Evolutionary conservation across 148 eudicot genomes (phyloP).

Genomic region (Nepenthes gracilis): DNA sequence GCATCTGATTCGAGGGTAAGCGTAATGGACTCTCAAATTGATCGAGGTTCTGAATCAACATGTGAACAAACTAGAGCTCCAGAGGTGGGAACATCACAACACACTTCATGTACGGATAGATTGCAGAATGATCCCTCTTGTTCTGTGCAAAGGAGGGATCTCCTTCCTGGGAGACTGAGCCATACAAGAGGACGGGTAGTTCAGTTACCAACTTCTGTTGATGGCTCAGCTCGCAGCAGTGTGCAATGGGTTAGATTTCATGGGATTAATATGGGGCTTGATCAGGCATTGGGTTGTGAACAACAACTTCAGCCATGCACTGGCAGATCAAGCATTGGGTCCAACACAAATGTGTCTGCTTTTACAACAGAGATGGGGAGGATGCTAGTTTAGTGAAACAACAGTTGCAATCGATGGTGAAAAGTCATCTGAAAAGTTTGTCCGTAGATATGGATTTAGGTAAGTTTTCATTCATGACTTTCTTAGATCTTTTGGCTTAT

Average conservation of each 20-base stretch:
- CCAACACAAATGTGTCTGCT: constrained; percentile 20
- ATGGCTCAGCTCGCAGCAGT: constrained; percentile 12
- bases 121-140: constrained; percentile 10
- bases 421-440: constrained; percentile 29
- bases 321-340: constrained; percentile 29
- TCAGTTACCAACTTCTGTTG: constrained; percentile 20
- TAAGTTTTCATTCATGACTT: constrained; percentile 12
- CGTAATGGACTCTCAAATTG: constrained; percentile 3
- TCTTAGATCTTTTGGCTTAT: neutral
- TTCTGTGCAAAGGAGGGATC: constrained; percentile 13
- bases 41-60: constrained; percentile 1
- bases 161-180: constrained; percentile 16
- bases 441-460: constrained; percentile 31
- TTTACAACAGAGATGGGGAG: constrained; percentile 28
- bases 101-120: constrained; percentile 16
- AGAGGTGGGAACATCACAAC: constrained; percentile 2
- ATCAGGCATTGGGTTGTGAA: constrained; percentile 19
- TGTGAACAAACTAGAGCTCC: constrained; percentile 1
- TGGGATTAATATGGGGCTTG: constrained; percentile 19
- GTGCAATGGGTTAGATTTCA: constrained; percentile 18
- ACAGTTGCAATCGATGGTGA: constrained; percentile 31
- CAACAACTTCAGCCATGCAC: constrained; percentile 46
- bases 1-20: too few species aligned
- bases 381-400: constrained; percentile 22
- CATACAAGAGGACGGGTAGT: constrained; percentile 15